Percentiles rank a stretch among this genome's conserved stretches.
phyloP scores from a whole-genome alignment of 2,329 filamentous ascomycete species.

The Escovopsis sp. region DNA sequence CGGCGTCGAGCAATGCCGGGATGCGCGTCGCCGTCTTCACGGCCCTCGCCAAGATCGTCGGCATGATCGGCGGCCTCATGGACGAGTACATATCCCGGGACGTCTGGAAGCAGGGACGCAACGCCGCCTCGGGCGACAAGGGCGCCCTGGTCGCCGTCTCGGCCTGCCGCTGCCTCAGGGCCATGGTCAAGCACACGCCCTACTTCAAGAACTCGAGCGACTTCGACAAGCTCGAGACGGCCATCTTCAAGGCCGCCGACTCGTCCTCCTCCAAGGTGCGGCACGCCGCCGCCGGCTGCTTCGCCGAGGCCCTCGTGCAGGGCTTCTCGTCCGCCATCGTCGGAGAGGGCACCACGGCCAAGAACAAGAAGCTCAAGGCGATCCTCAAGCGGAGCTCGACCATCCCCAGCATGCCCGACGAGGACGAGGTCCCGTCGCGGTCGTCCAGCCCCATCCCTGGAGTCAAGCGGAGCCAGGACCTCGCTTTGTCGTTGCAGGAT shows the following conservation, averaged over 20 bases:
- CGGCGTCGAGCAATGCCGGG: constrained; percentile 65
- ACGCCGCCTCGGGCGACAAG: constrained; percentile 64
- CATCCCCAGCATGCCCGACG: constrained; percentile 49
- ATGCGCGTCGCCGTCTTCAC: constrained; percentile 65
- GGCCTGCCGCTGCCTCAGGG: constrained; percentile 66
- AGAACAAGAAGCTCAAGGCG: constrained; percentile 56
- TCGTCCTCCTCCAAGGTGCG: constrained; percentile 60
- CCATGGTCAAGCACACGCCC: constrained; percentile 54
- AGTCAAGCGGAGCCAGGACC: constrained; percentile 54
- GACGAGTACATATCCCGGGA: constrained; percentile 81
- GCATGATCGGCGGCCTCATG: constrained; percentile 59
- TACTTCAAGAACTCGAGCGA: constrained; percentile 84
- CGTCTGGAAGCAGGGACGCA: constrained; percentile 83
- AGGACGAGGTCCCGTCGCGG: constrained; percentile 54
- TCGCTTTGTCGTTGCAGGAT: constrained; percentile 63
- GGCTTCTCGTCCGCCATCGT: constrained; percentile 43
- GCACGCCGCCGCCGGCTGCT: constrained; percentile 72
- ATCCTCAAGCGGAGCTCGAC: constrained; percentile 46
- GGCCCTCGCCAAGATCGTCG: constrained; percentile 60
- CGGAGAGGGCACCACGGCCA: constrained; percentile 34
- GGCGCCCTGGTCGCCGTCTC: constrained; percentile 64
- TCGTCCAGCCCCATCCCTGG: constrained; percentile 58
- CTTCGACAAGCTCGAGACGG: constrained; percentile 74
- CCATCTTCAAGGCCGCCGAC: constrained; percentile 78
- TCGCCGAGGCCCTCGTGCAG: constrained; percentile 73